These are phyloP conservation scores for Penicillium bovifimosum DNA, from an alignment of 495 filamentous ascomycete species.

Conservation along the genomic window DNA sequence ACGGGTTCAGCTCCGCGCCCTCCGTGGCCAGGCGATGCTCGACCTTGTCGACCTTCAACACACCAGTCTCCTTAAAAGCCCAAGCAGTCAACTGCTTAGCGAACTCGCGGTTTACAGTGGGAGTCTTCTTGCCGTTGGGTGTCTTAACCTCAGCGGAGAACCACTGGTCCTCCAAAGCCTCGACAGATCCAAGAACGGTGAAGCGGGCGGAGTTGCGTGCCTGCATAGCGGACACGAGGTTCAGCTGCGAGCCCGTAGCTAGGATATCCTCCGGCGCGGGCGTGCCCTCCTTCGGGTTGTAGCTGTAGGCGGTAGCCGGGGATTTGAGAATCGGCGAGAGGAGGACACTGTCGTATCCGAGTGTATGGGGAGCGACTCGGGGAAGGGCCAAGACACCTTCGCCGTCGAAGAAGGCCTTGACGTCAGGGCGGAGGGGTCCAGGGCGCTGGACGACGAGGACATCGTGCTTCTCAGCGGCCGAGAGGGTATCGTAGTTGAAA, in stretches of 20 bases:
- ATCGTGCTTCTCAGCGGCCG: conserved; percentile 78
- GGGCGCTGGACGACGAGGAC: conserved; percentile 72
- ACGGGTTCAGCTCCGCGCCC: conserved; percentile 62
- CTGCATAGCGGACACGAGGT: conserved; percentile 77
- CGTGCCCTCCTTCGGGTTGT: conserved; percentile 86
- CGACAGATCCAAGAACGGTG: conserved; percentile 76
- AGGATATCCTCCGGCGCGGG: conserved; percentile 73
- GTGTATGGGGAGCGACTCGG: conserved; percentile 67
- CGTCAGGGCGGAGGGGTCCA: conserved; percentile 53
- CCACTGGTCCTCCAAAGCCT: conserved; percentile 85
- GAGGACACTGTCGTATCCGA: conserved; percentile 69
- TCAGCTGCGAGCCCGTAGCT: conserved; percentile 74
- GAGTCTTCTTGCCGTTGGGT: conserved; percentile 48
- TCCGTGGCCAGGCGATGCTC: conserved; percentile 65
- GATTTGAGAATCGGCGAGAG: conserved; percentile 77
- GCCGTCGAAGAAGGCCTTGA: conserved; percentile 74
- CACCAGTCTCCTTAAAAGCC: conserved; percentile 92
- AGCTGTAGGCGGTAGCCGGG: conserved; percentile 79
- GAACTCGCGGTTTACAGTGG: conserved; percentile 78
- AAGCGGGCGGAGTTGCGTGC: conserved; percentile 90
- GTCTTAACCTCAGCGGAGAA: conserved; percentile 75
- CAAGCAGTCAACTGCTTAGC: conserved; percentile 76
- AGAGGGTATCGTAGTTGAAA: conserved; percentile 82
- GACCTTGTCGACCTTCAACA: conserved; percentile 77
- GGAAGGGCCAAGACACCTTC: conserved; percentile 74